Conservation (phyloP, 208 protist species). For the Trypanosoma platydactyli region DNA sequence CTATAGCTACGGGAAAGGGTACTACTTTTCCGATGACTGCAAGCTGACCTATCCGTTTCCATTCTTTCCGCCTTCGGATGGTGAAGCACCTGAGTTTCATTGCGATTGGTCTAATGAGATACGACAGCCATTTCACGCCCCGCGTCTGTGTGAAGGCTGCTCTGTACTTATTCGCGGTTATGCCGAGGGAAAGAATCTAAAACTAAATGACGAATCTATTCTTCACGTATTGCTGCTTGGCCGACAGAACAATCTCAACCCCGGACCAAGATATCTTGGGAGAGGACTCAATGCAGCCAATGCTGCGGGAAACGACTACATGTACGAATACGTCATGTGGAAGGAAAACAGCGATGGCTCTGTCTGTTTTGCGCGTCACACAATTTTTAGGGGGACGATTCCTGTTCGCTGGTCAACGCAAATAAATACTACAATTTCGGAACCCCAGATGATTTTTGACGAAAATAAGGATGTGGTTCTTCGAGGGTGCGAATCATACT, state of each 20-base stretch:
- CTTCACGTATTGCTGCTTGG: slow-evolving; percentile 73
- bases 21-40: slow-evolving; percentile 81
- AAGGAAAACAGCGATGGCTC: slow-evolving; percentile 35
- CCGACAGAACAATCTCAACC: slow-evolving; percentile 79
- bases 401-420: slow-evolving; percentile 85
- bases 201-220: slow-evolving; percentile 38
- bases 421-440: slow-evolving; percentile 60
- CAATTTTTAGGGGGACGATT: slow-evolving; percentile 79
- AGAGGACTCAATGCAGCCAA: slow-evolving; percentile 74
- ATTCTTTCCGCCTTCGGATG: slow-evolving; percentile 32
- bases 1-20: slow-evolving; percentile 68
- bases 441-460: slow-evolving; percentile 84
- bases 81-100: slow-evolving; percentile 42
- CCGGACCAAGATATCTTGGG: slow-evolving; percentile 78
- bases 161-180: slow-evolving; percentile 77
- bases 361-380: slow-evolving; percentile 63
- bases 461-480: slow-evolving; percentile 63
- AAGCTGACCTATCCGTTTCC: slow-evolving; percentile 77
- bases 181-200: slow-evolving; percentile 46
- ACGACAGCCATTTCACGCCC: slow-evolving; percentile 44
- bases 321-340: slow-evolving; percentile 88
- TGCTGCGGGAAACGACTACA: slow-evolving; percentile 85
- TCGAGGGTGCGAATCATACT: slow-evolving; percentile 61
- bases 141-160: slow-evolving; percentile 40
- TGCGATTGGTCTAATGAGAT: slow-evolving; percentile 81